phyloP scores from a whole-genome alignment of 2,329 filamentous ascomycete species.

The Eutypa lata region DNA sequence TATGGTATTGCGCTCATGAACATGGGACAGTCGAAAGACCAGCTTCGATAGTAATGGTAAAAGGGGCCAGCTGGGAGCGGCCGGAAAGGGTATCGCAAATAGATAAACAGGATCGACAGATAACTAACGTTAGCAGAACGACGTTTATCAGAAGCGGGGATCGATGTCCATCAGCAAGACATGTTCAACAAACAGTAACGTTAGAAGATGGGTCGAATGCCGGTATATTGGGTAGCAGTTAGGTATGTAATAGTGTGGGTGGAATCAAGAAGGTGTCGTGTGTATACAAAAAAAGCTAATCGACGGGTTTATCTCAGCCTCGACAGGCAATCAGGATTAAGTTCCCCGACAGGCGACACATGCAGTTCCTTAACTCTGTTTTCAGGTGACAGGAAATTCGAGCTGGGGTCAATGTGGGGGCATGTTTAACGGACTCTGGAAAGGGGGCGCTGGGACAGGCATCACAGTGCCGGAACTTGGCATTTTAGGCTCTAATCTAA shows the following conservation, averaged over 20 bases:
- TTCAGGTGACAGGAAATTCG: neutral
- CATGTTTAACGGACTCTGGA: no score
- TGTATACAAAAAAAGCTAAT: neutral
- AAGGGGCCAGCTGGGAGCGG: neutral
- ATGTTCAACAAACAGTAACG: neutral
- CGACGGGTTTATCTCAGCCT: neutral
- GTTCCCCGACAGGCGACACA: neutral
- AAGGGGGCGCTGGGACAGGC: neutral
- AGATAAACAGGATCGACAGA: no score
- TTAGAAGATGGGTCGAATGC: no score
- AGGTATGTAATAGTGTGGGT: no score
- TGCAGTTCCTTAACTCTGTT: neutral
- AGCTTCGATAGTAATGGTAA: neutral
- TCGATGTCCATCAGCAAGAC: neutral
- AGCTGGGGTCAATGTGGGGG: neutral
- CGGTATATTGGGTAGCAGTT: no score
- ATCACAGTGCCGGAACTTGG: neutral
- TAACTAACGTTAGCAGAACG: neutral
- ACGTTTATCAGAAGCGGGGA: neutral
- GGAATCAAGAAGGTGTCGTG: no score
- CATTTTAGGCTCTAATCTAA: no score
- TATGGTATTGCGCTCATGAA: slow-evolving; percentile 25
- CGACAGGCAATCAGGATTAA: neutral
- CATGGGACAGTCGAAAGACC: no score
- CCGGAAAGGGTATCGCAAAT: no score